phyloP scores from a whole-genome alignment of 805 yeast species.

The Lipomyces yamadae region DNA sequence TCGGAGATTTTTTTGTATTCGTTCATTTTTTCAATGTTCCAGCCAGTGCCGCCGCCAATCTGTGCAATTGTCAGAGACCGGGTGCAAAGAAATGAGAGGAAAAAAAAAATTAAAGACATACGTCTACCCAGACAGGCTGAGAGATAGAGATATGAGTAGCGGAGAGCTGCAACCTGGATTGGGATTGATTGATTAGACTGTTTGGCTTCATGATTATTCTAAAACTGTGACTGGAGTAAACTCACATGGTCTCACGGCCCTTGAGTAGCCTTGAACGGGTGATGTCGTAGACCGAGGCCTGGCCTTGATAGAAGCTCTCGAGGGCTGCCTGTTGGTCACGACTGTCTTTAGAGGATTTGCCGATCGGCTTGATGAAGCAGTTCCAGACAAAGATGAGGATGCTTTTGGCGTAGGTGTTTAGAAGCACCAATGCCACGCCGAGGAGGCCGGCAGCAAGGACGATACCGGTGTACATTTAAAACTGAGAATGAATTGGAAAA shows the following conservation, averaged over 20 bases:
- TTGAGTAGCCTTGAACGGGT: slow-evolving; percentile 69
- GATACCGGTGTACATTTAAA: slow-evolving; percentile 17
- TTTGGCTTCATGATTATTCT: no score
- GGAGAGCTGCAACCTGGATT: slow-evolving; percentile 27
- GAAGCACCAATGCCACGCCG: slow-evolving; percentile 20
- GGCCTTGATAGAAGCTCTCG: slow-evolving; percentile 74
- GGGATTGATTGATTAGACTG: slow-evolving; percentile 38
- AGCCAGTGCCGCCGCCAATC: slow-evolving; percentile 87
- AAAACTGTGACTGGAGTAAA: slow-evolving; percentile 37
- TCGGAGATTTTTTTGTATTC: slow-evolving; percentile 49
- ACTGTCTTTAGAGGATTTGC: slow-evolving; percentile 43
- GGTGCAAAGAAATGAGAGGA: neutral
- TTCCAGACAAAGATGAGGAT: slow-evolving; percentile 49
- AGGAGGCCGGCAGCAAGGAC: slow-evolving; percentile 23
- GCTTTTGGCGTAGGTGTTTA: slow-evolving; percentile 22
- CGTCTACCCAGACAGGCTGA: slow-evolving; percentile 70
- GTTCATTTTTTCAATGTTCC: slow-evolving; percentile 79
- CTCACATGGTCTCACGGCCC: slow-evolving; percentile 71
- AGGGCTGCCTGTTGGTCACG: slow-evolving; percentile 61
- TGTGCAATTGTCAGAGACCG: slow-evolving; percentile 1
- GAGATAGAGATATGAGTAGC: slow-evolving; percentile 29
- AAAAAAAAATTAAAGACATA: neutral
- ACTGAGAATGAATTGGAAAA: neutral
- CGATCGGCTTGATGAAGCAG: slow-evolving; percentile 67
- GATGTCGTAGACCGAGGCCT: slow-evolving; percentile 75